Evolutionary conservation across 2,329 filamentous ascomycete genomes (phyloP).

Genomic region (Coniochaeta prunicola): DNA sequence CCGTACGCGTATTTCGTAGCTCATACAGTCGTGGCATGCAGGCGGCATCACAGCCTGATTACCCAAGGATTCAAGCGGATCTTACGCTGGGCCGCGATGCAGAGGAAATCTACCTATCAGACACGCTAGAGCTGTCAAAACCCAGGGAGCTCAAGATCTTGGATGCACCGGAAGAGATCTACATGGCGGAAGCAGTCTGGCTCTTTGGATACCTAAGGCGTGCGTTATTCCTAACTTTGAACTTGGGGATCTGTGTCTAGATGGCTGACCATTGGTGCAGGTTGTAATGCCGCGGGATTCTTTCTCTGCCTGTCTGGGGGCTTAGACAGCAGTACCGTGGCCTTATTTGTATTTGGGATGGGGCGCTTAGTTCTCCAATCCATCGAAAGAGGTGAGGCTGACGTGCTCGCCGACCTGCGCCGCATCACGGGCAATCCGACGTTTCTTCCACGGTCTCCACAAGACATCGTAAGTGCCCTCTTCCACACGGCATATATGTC

Average conservation of each 20-base stretch:
- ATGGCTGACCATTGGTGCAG: no score
- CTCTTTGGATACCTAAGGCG: conserved; percentile 56
- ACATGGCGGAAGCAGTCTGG: conserved; percentile 32
- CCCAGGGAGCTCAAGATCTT: conserved; percentile 9
- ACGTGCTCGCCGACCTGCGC: conserved; percentile 30
- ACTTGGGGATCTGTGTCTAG: no score
- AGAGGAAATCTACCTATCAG: conserved; percentile 17
- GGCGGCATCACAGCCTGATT: conserved; percentile 11
- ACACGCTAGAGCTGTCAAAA: conserved; percentile 6
- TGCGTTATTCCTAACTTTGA: no score
- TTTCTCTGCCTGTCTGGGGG: conserved; percentile 51
- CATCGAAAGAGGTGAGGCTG: conserved; percentile 33
- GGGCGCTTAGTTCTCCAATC: conserved; percentile 48
- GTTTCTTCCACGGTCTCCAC: conserved; percentile 41
- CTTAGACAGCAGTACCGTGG: conserved; percentile 48
- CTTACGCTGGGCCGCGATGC: conserved; percentile 13
- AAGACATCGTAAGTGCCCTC: conserved; percentile 48
- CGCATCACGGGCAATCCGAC: conserved; percentile 23
- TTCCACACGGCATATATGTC: conserved; percentile 61
- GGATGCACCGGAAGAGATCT: conserved; percentile 23
- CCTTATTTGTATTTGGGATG: conserved; percentile 37
- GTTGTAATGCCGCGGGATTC: conserved; percentile 38
- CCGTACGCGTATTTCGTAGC: conserved; percentile 57
- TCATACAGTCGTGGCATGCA: conserved; percentile 17
- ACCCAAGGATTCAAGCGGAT: conserved; percentile 11